A percentile compares a stretch with the other conserved stretches of the same genome.
Conservation (phyloP, 176 grass and related monocot genomes). For the Rhynchospora tenuis region DNA sequence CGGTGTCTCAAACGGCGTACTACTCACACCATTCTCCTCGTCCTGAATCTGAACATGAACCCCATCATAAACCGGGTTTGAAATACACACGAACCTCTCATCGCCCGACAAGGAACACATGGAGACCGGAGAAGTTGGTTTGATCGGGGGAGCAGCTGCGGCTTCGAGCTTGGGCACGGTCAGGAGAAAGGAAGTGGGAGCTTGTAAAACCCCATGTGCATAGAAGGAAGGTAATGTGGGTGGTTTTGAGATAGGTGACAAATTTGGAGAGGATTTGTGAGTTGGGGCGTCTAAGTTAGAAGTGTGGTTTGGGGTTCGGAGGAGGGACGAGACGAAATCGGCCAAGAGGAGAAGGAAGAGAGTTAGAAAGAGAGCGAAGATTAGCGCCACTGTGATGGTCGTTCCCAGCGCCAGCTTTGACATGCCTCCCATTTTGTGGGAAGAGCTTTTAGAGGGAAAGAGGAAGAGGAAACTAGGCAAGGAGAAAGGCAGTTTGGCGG, state of each 20-base stretch:
- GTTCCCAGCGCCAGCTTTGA: constrained; percentile 26
- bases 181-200: constrained; percentile 28
- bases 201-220: constrained; percentile 33
- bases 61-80: constrained; percentile 31
- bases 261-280: background rate
- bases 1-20: constrained; percentile 34
- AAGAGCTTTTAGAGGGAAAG: background rate
- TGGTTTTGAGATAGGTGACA: background rate
- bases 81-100: constrained; percentile 29
- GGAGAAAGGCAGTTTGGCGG: constrained; percentile 17
- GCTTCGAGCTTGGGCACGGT: constrained; percentile 36
- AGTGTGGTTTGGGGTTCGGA: background rate
- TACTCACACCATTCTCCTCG: background rate
- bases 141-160: background rate
- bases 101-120: background rate
- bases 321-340: constrained; percentile 25
- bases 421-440: constrained; percentile 20
- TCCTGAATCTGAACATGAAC: background rate
- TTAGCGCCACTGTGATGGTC: constrained; percentile 12
- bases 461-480: background rate
- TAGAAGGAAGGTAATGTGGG: constrained; percentile 16
- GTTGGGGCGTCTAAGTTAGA: background rate
- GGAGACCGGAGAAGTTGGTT: background rate
- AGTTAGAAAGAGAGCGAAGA: constrained; percentile 28
- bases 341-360: constrained; percentile 27